Conservation (phyloP, 1,284 basidiomycete species). For the Hortiboletus rubellus region DNA sequence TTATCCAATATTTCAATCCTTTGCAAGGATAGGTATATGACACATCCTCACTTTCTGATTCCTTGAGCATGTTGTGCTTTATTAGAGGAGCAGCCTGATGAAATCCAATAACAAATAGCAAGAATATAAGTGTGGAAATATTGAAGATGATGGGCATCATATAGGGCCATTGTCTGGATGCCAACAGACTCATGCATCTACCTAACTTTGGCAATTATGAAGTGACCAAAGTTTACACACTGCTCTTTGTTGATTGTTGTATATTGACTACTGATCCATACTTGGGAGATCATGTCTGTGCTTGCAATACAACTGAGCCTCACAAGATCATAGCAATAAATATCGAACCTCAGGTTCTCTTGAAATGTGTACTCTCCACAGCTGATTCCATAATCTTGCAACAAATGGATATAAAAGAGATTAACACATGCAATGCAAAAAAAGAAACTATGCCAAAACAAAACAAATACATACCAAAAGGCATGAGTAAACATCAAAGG, state of each 20-base stretch:
- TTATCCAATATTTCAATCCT: no score
- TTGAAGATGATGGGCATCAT: constrained; percentile 81
- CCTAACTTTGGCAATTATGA: constrained; percentile 90
- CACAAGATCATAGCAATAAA: constrained; percentile 53
- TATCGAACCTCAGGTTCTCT: constrained; percentile 56
- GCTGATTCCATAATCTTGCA: no score
- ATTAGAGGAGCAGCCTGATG: constrained; percentile 76
- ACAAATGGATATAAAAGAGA: constrained; percentile 27
- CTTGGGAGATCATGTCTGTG: constrained; percentile 59
- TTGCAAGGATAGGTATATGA: constrained; percentile 65
- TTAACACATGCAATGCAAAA: constrained; percentile 57
- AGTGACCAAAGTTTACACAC: constrained; percentile 66
- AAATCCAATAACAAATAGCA: constrained; percentile 81
- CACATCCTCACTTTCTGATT: constrained; percentile 61
- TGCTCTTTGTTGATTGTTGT: neutral
- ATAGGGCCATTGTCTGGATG: constrained; percentile 76
- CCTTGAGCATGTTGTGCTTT: constrained; percentile 73
- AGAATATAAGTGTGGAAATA: constrained; percentile 73
- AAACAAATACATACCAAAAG: constrained; percentile 80
- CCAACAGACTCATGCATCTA: constrained; percentile 87
- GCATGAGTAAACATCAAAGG: constrained; percentile 94
- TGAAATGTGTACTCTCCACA: constrained; percentile 60
- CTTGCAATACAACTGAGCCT: constrained; percentile 45
- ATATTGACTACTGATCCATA: neutral
- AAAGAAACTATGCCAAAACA: constrained; percentile 69